Percentiles rank a stretch among this genome's conserved stretches.
phyloP scores from a whole-genome alignment of 371 early-diverging fungal genomes.

The Lichtheimia ramosa region DNA sequence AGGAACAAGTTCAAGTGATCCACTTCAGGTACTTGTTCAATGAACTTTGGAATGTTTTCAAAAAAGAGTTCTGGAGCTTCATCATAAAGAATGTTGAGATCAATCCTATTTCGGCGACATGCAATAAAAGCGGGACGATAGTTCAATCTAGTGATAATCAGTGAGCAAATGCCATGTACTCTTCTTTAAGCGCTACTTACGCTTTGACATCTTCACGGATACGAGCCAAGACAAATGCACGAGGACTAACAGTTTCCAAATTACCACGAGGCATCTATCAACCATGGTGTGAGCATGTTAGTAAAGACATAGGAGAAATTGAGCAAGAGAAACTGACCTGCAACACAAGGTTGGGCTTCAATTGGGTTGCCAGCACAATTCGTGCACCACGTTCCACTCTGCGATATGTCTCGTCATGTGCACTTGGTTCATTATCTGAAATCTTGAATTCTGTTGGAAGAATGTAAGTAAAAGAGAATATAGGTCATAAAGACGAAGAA shows the following conservation, averaged over 20 bases:
- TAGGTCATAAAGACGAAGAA: neutral
- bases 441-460: conserved; percentile 41
- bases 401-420: conserved; percentile 75
- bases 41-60: conserved; percentile 66
- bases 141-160: conserved; percentile 39
- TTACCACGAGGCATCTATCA: conserved; percentile 93
- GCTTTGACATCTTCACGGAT: conserved; percentile 73
- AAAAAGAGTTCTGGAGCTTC: conserved; percentile 72
- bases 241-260: conserved; percentile 92
- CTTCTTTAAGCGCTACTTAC: conserved; percentile 17
- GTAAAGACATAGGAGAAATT: too few relatives aligned
- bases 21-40: conserved; percentile 75
- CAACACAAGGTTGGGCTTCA: conserved; percentile 73
- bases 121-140: conserved; percentile 81
- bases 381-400: conserved; percentile 90
- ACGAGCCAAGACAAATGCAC: conserved; percentile 84
- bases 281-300: neutral
- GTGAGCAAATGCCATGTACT: neutral
- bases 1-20: conserved; percentile 92
- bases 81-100: conserved; percentile 88
- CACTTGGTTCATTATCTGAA: conserved; percentile 48
- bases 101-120: conserved; percentile 91
- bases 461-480: conserved; percentile 10
- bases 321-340: conserved; percentile 50
- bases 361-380: conserved; percentile 78